Percentiles rank a stretch among this genome's conserved stretches.
Conservation (phyloP, 1,139 yeast genomes). For the Geotrichum armillariae region DNA sequence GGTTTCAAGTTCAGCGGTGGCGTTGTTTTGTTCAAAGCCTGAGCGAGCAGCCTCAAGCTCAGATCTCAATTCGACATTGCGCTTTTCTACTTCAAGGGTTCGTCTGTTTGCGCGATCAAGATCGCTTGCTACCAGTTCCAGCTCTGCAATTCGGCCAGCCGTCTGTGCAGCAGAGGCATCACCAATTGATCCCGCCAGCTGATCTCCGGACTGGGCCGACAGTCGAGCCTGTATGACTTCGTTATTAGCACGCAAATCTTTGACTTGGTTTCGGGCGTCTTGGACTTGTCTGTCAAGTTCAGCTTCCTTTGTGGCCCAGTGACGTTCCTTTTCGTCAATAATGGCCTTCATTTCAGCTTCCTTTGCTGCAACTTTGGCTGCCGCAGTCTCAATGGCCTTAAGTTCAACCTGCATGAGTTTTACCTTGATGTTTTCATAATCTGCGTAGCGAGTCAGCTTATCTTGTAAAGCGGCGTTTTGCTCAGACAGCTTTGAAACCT, state of each 20-base stretch:
- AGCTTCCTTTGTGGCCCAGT: conserved; percentile 46
- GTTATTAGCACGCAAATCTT: conserved; percentile 34
- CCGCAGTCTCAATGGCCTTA: conserved; percentile 34
- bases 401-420: conserved; percentile 56
- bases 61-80: conserved; percentile 72
- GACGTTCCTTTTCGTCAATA: conserved; percentile 45
- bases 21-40: conserved; percentile 49
- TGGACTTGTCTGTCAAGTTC: conserved; percentile 51
- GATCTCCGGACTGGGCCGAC: conserved; percentile 29
- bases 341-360: conserved; percentile 41
- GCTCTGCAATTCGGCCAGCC: conserved; percentile 46
- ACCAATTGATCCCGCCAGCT: conserved; percentile 24
- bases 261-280: conserved; percentile 34
- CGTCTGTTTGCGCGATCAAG: conserved; percentile 71
- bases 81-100: conserved; percentile 66
- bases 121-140: conserved; percentile 70
- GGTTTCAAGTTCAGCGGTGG: conserved; percentile 40
- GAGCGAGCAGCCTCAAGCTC: conserved; percentile 58
- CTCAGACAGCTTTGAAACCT: conserved; percentile 51
- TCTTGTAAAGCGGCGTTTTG: conserved; percentile 61
- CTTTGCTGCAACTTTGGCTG: conserved; percentile 38
- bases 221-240: conserved; percentile 33
- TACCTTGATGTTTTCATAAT: conserved; percentile 72
- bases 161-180: conserved; percentile 28
- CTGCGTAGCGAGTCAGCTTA: conserved; percentile 65